Percentiles rank a stretch among this genome's conserved stretches.
phyloP scores from a whole-genome alignment of 805 yeast species.

The Dipodascus geniculatus region DNA sequence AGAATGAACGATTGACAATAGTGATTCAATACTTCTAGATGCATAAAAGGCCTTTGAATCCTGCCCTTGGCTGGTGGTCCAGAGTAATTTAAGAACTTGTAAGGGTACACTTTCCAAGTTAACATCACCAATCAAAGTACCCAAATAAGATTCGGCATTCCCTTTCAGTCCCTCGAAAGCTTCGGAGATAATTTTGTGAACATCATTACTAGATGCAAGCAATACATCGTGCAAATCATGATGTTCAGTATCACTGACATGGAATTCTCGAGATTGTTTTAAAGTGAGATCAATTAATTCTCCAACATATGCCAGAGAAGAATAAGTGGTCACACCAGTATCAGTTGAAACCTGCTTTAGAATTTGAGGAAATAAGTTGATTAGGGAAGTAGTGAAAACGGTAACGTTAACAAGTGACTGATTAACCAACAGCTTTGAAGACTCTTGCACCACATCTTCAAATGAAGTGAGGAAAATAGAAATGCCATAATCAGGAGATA shows the following conservation, averaged over 20 bases:
- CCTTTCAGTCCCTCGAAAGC: neutral
- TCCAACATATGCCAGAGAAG: neutral
- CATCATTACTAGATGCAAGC: neutral
- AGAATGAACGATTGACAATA: neutral
- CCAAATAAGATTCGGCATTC: neutral
- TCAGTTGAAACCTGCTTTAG: neutral
- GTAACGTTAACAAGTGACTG: neutral
- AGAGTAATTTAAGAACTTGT: neutral
- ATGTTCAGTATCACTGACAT: neutral
- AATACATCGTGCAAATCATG: neutral
- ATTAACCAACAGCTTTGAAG: neutral
- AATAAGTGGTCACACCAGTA: neutral
- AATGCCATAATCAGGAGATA: neutral
- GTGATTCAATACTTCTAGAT: neutral
- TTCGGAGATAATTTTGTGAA: neutral
- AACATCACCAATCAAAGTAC: neutral
- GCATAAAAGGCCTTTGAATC: neutral
- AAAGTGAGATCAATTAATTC: neutral
- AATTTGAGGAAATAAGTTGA: slow-evolving; percentile 2
- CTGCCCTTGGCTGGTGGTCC: neutral
- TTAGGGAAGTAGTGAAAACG: slow-evolving; percentile 3
- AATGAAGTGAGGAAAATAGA: neutral
- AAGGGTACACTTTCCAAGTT: neutral
- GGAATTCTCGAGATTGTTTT: neutral
- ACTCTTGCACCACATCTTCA: neutral